Conservation (phyloP, 148 eudicot genomes). For the Pharnaceum exiguum region DNA sequence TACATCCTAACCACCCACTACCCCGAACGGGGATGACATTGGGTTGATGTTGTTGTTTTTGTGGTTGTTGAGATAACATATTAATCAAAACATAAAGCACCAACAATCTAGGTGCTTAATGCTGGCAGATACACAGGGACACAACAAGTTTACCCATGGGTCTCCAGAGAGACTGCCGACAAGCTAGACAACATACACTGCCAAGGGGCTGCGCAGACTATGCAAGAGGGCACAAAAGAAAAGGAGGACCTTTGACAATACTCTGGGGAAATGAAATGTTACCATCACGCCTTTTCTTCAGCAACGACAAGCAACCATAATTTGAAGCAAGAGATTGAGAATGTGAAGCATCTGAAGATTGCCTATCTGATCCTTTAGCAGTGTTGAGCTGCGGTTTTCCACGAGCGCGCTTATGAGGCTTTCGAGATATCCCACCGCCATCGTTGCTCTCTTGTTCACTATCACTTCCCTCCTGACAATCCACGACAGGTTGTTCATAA, state of each 20-base stretch:
- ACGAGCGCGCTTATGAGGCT: constrained; percentile 68
- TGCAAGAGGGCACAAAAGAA: too few species aligned
- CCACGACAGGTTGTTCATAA: constrained; percentile 7
- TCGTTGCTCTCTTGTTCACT: constrained; percentile 97
- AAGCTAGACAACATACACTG: too few species aligned
- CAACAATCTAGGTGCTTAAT: too few species aligned
- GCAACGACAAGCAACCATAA: constrained; percentile 65
- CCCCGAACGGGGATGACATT: too few species aligned
- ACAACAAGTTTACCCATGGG: too few species aligned
- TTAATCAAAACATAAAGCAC: too few species aligned
- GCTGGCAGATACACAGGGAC: too few species aligned
- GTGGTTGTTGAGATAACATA: too few species aligned
- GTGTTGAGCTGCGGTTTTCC: constrained; percentile 44
- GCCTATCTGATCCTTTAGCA: constrained; percentile 38
- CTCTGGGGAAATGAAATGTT: constrained; percentile 20
- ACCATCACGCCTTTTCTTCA: constrained; percentile 85
- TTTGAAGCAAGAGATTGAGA: constrained; percentile 48
- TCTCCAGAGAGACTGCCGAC: too few species aligned
- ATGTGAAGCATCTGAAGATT: constrained; percentile 32
- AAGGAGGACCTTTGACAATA: constrained; percentile 3
- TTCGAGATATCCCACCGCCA: constrained; percentile 53
- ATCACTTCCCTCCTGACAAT: constrained; percentile 75
- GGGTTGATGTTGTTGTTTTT: too few species aligned
- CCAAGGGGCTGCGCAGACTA: too few species aligned
- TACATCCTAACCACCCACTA: too few species aligned